A percentile compares a stretch with the other conserved stretches of the same genome.
phyloP scores from a whole-genome alignment of 2,329 filamentous ascomycete species.

The Beauveria pseudobassiana region DNA sequence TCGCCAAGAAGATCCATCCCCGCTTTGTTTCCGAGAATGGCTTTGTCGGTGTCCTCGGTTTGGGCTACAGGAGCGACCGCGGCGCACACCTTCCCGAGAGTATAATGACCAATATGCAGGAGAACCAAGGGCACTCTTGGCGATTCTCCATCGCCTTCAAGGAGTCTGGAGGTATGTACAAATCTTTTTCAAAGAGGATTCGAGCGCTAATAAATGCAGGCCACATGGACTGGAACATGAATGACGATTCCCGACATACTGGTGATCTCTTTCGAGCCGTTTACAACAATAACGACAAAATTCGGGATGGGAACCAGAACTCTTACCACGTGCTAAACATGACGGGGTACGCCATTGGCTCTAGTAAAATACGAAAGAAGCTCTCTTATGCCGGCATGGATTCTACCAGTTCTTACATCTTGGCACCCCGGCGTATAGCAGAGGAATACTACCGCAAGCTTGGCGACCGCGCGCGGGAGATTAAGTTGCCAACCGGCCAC shows the following conservation, averaged over 20 bases:
- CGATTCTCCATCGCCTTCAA: not conserved
- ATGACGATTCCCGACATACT: not conserved
- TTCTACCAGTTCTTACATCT: not conserved
- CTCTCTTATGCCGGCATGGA: not conserved
- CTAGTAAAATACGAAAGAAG: not conserved
- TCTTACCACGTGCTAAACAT: not conserved
- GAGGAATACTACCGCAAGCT: not conserved
- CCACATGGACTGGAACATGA: not conserved
- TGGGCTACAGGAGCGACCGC: not conserved
- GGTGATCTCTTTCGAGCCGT: not conserved
- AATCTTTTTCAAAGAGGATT: not conserved
- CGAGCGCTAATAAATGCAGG: not conserved
- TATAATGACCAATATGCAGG: not conserved
- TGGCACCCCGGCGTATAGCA: not conserved
- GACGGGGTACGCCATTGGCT: not conserved
- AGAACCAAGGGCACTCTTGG: not conserved
- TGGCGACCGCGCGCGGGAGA: not conserved
- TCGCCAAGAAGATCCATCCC: not conserved
- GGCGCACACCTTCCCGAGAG: not conserved
- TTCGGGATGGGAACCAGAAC: not conserved
- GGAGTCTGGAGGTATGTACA: not conserved
- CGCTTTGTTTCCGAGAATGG: not conserved
- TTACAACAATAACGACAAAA: not conserved
- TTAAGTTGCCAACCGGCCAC: not conserved
- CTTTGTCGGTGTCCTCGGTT: not conserved